These are phyloP conservation scores for Camellia lanceoleosa DNA, from an alignment of 148 eudicot genomes.

Conservation along the genomic window DNA sequence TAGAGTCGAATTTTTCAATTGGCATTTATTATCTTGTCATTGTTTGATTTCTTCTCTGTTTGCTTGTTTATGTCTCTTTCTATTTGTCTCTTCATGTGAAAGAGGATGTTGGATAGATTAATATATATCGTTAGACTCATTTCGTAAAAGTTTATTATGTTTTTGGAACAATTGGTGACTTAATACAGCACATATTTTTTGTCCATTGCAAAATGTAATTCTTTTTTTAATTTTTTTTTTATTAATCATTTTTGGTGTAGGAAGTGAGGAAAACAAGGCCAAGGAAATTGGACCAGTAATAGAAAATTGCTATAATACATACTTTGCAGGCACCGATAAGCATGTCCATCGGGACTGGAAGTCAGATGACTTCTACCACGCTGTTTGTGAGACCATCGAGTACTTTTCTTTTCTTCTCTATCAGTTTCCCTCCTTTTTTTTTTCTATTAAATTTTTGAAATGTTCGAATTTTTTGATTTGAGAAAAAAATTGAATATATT, in stretches of 20 bases:
- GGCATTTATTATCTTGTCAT: too few relatives aligned
- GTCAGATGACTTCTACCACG: slow-evolving; percentile 48
- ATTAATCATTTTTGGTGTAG: slow-evolving; percentile 22
- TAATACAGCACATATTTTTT: too few relatives aligned
- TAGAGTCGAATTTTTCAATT: background rate
- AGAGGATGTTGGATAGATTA: too few relatives aligned
- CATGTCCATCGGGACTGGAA: slow-evolving; percentile 8
- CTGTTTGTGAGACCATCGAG: slow-evolving; percentile 67
- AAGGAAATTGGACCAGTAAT: slow-evolving; percentile 40
- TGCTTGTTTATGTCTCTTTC: too few relatives aligned
- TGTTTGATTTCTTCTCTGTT: too few relatives aligned
- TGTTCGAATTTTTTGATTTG: too few relatives aligned
- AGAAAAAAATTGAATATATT: too few relatives aligned
- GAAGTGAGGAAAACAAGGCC: slow-evolving; percentile 38
- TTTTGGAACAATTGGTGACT: too few relatives aligned
- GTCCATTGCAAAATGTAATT: background rate
- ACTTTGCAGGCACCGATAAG: slow-evolving; percentile 22
- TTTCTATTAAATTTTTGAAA: too few relatives aligned
- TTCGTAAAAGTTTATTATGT: too few relatives aligned
- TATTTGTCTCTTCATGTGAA: too few relatives aligned
- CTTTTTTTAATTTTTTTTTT: background rate
- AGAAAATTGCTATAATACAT: slow-evolving; percentile 36
- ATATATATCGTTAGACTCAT: too few relatives aligned
- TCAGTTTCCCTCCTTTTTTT: background rate
- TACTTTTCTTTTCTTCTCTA: slow-evolving; percentile 13